A percentile compares a stretch with the other conserved stretches of the same genome.
phyloP scores from a whole-genome alignment of 1,139 yeast genomes.

The Geotrichum restrictum region DNA sequence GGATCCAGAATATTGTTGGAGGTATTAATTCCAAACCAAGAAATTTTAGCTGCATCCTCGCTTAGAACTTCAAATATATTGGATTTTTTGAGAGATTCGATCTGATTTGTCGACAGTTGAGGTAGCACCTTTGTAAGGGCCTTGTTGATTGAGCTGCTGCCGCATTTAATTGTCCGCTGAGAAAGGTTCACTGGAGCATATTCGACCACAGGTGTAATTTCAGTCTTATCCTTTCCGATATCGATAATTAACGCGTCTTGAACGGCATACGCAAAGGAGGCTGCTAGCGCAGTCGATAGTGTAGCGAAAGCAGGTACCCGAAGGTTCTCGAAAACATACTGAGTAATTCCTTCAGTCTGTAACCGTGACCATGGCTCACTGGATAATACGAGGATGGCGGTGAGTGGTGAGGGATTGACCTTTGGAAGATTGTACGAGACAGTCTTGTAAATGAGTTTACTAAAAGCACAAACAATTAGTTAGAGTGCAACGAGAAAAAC shows the following conservation, averaged over 20 bases:
- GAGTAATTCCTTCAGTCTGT: constrained; percentile 65
- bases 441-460: constrained; percentile 47
- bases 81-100: constrained; percentile 72
- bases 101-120: constrained; percentile 51
- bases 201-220: constrained; percentile 73
- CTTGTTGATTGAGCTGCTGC: constrained; percentile 62
- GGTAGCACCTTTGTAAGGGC: constrained; percentile 55
- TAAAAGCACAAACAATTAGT: constrained; percentile 13
- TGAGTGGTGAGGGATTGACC: constrained; percentile 25
- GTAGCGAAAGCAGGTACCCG: constrained; percentile 71
- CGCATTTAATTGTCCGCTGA: constrained; percentile 49
- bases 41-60: constrained; percentile 56
- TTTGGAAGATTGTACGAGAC: constrained; percentile 25
- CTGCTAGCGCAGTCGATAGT: constrained; percentile 64
- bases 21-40: constrained; percentile 57
- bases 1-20: constrained; percentile 40
- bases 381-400: constrained; percentile 60
- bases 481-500: background rate
- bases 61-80: constrained; percentile 69
- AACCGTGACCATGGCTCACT: constrained; percentile 65
- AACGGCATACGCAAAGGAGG: constrained; percentile 69
- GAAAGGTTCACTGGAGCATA: constrained; percentile 60
- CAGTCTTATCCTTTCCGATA: constrained; percentile 71
- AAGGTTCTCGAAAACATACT: constrained; percentile 68
- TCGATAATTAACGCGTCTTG: constrained; percentile 68